Conservation (phyloP, 2,329 filamentous ascomycete species). For the Xylaria arbuscula region DNA sequence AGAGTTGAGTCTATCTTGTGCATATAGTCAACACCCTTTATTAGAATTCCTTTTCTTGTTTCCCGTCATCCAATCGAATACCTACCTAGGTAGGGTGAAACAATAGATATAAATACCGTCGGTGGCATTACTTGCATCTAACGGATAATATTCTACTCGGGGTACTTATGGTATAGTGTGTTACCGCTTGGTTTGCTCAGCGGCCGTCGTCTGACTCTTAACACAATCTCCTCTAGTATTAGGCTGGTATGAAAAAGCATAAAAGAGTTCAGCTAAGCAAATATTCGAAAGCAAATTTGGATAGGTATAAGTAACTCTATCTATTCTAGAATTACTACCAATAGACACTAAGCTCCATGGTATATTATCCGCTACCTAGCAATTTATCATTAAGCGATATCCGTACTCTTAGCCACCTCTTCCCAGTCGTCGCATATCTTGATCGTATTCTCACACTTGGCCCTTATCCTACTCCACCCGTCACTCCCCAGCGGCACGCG, state of each 20-base stretch:
- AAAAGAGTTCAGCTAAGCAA: background rate
- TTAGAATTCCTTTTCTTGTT: slow-evolving; percentile 49
- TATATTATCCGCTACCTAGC: background rate
- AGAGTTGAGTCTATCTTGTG: slow-evolving; percentile 56
- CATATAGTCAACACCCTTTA: slow-evolving; percentile 59
- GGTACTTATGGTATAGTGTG: background rate
- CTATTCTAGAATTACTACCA: too few species aligned
- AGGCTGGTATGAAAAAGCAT: background rate
- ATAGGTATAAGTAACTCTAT: background rate
- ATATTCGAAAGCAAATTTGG: background rate
- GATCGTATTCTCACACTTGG: slow-evolving; percentile 61
- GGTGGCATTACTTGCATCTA: slow-evolving; percentile 2
- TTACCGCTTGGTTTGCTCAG: background rate
- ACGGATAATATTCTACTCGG: background rate
- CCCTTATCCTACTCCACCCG: slow-evolving; percentile 60
- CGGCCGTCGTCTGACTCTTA: background rate
- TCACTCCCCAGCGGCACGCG: slow-evolving; percentile 65
- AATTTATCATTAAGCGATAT: slow-evolving; percentile 14
- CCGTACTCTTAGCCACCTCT: slow-evolving; percentile 33
- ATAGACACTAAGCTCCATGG: background rate
- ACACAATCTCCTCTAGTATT: background rate
- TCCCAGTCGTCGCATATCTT: slow-evolving; percentile 36
- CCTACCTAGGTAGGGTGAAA: background rate
- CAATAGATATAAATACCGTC: background rate
- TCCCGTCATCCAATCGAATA: slow-evolving; percentile 4